Evolutionary conservation across 2,329 filamentous ascomycete genomes (phyloP), one percentile per base, ranked within the genome.

Genomic region (Xylaria hypoxylon): DNA sequence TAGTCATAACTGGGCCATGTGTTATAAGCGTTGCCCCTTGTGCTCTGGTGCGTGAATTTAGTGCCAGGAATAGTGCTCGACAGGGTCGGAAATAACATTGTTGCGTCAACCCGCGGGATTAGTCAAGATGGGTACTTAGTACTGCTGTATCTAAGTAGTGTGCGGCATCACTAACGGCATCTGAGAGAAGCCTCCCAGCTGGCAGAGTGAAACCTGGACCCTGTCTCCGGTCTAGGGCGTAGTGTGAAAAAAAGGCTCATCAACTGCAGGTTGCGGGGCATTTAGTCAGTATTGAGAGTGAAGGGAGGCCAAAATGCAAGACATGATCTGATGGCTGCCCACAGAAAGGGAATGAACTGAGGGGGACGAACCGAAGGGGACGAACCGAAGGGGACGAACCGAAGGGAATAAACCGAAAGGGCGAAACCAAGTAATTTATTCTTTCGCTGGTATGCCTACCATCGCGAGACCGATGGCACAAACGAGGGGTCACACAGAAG

Each of bases 41-140:
- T 45, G 42, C 51, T 35, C 15, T 38, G 19, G 47, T 35, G 22
- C 35, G 26, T 59, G 45, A 63, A 48, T 45, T 19, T n/a, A 53
- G 35, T 44, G 52, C 53, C 47, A 44, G 47, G 22, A 38, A 31
- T 19, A 11, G 5, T 40, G 55, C 19, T 22, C 17, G 33, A 52
- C 42, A 44, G 38, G 26, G 8, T 58, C 59, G 59, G 64, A 19
- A 67, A 67, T 62, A 67, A 47, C 53, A 45, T 55, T 50, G 64
- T n/a, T 24, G 13, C 17, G 50, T 48, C 48, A 11, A 13, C 2
- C n/a, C 33, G 48, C 48, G 56, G 56, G 42, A 50, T 56, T 56
- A 56, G 24, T 56, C 44, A 26, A 53, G 50, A 55, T 28, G 45
- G 61, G 61, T 17, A n/a, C n/a, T n/a, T n/a, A n/a, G n/a, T n/a